phyloP scores from a whole-genome alignment of 2,329 filamentous ascomycete species.

The Aspergillus sp. region DNA sequence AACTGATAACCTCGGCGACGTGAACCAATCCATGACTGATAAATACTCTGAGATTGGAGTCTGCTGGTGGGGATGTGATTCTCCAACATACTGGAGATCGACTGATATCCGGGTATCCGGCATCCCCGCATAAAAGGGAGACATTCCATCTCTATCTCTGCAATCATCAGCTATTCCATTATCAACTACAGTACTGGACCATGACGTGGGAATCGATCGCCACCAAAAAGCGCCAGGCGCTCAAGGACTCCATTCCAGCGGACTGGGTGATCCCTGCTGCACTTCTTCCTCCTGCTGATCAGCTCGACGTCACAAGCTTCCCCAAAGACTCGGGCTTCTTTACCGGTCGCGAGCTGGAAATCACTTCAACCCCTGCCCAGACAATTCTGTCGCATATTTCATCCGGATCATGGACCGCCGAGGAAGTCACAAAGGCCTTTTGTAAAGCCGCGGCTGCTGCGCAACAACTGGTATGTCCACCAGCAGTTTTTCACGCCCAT shows the following conservation, averaged over 20 bases:
- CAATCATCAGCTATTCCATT: no score
- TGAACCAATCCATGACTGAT: no score
- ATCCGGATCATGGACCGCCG: conserved; percentile 48
- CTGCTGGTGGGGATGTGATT: no score
- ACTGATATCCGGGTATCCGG: no score
- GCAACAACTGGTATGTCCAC: conserved; percentile 51
- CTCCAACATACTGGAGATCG: no score
- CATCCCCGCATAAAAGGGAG: background rate
- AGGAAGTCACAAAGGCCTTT: conserved; percentile 54
- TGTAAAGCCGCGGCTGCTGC: conserved; percentile 57
- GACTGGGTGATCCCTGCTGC: conserved; percentile 58
- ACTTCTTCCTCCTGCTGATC: conserved; percentile 54
- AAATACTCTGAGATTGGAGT: no score
- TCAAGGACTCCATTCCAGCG: conserved; percentile 53
- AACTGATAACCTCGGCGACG: no score
- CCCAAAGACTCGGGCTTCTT: conserved; percentile 61
- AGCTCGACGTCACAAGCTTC: conserved; percentile 58
- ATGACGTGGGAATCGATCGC: conserved; percentile 44
- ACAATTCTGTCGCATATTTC: conserved; percentile 36
- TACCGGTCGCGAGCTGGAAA: conserved; percentile 51
- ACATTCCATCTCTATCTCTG: no score
- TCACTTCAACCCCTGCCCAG: conserved; percentile 43
- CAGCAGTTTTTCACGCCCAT: background rate
- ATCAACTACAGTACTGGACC: no score
- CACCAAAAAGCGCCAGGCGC: conserved; percentile 46